Base-by-base conservation (phyloP, 495 filamentous ascomycete species). In the Aspergillus taichungensis region DNA sequence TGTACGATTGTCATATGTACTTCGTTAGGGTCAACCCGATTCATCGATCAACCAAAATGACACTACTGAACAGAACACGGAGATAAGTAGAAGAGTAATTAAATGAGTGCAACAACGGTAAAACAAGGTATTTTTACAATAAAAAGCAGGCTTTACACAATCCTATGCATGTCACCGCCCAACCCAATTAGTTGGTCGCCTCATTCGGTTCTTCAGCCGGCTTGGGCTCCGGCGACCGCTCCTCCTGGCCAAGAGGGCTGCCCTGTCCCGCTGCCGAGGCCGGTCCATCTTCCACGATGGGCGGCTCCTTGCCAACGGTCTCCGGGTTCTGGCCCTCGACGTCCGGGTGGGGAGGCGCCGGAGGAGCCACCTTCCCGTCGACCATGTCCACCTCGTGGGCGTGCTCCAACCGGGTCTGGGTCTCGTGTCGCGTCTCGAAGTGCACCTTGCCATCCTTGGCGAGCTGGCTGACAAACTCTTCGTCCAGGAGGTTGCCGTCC, bases 371-470 rank as follows among this genome's bases (percentile, higher is more conserved):
- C 45, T 68, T 62, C 30, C 71, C 72, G 59, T 97, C 88, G 35
- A 98, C 74, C 42, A 98, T 62, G 10, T 64, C 62, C 14, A 71
- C 57, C n/a, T 66, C 51, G 24, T 67, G 67, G 6, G 57, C 67
- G 38, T 71, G 53, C 14, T 54, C 49, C 41, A 68, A 48, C 36
- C 86, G 80, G 12, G 89, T 94, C 44, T 84, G 76, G 8, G 90
- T 94, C 69, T 96, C 91, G 57, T 95, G 96, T 43, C 83, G 80
- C 6, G 92, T 98, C 62, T 91, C 82, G 67, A 97, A 95, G 48
- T 85, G 84, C 24, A 97, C 89, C 66, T 95, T 91, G 54, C 91
- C 92, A 46, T 75, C 71, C 34, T 65, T 61, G 55, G 84, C 75
- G 24, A 98, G 78, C 1, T 79, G 82, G 53, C 83, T 78, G 36